These are phyloP conservation scores for Trypanosoma brucei DNA, from an alignment of 208 protist genomes.

Conservation along the genomic window DNA sequence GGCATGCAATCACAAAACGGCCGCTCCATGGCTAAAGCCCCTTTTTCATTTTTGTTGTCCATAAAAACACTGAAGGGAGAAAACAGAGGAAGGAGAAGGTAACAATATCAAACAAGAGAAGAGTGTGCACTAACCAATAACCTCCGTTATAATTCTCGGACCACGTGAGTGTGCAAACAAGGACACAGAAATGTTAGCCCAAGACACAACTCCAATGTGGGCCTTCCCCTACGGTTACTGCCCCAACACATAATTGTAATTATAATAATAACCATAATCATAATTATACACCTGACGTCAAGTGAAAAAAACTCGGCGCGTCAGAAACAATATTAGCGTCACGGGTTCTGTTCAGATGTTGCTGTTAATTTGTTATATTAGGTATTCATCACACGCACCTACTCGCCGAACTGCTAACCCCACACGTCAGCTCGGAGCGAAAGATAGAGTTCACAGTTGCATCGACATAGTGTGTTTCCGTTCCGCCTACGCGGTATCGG, in stretches of 20 bases:
- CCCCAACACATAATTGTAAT: not conserved
- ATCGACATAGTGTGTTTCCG: not conserved
- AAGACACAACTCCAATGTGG: constrained; percentile 32
- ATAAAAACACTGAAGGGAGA: not conserved
- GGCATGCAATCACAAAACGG: constrained; percentile 2
- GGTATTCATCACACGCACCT: not conserved
- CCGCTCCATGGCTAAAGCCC: constrained; percentile 21
- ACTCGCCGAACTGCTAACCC: not conserved
- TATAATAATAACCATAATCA: too few relatives aligned
- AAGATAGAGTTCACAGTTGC: constrained; percentile 6
- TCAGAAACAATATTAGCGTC: constrained; percentile 4
- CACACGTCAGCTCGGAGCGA: constrained; percentile 9
- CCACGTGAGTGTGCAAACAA: constrained; percentile 24
- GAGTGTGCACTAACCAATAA: not conserved
- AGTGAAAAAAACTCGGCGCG: not conserved
- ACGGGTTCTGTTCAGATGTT: constrained; percentile 10
- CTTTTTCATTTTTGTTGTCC: not conserved
- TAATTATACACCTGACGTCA: too few relatives aligned
- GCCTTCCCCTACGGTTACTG: constrained; percentile 4
- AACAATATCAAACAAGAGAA: not conserved
- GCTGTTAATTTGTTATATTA: constrained; percentile 8
- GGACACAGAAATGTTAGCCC: constrained; percentile 9
- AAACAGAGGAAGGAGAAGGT: not conserved
- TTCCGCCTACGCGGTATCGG: not conserved
- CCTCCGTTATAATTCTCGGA: constrained; percentile 4